Evolutionary conservation across 2,329 filamentous ascomycete species (phyloP).

Genomic region (Ceratocystis papillata): DNA sequence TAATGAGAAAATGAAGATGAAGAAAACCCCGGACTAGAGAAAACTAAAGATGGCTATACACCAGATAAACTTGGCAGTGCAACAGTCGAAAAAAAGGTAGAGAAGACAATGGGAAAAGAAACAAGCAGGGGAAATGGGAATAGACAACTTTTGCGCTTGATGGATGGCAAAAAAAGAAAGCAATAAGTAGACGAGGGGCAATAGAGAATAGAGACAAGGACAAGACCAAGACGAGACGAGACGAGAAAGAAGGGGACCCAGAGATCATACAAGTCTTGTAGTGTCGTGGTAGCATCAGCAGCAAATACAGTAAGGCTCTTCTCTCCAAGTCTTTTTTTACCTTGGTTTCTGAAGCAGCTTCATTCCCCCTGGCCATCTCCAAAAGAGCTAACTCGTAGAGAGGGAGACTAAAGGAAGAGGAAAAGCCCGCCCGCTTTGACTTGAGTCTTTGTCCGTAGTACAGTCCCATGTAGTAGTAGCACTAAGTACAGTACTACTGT

Average conservation of each 20-base stretch:
- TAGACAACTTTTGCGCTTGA: not conserved
- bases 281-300: not conserved
- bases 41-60: not conserved
- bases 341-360: not conserved
- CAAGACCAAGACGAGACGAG: too few species aligned
- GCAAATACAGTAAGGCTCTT: too few species aligned
- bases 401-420: not conserved
- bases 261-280: slow-evolving; percentile 7
- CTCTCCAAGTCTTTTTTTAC: too few species aligned
- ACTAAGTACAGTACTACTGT: not conserved
- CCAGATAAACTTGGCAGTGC: too few species aligned
- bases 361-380: not conserved
- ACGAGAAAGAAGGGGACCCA: not conserved
- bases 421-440: slow-evolving; percentile 7
- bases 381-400: not conserved
- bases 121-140: not conserved
- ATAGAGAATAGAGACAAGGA: slow-evolving; percentile 6
- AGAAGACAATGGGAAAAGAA: slow-evolving; percentile 12
- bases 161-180: not conserved
- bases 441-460: not conserved
- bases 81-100: not conserved
- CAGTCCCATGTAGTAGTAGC: slow-evolving; percentile 8
- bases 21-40: not conserved
- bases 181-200: not conserved
- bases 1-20: not conserved